Evolutionary conservation across 2,329 filamentous ascomycete species (phyloP).

Genomic region (Cryphonectria radicalis): DNA sequence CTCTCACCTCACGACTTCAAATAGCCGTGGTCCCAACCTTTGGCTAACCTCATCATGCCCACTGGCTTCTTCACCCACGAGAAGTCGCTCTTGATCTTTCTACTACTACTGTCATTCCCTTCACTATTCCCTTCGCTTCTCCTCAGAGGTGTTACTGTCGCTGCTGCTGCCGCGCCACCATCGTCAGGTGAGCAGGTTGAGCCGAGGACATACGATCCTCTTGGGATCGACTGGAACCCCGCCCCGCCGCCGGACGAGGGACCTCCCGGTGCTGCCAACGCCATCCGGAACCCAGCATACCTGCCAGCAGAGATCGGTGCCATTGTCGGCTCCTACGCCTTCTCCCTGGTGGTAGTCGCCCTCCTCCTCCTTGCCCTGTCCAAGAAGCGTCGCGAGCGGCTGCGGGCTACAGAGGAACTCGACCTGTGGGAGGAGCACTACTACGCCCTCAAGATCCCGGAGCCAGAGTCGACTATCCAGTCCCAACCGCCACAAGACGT

Average conservation of each 20-base stretch:
- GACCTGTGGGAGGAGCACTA: slow-evolving; percentile 34
- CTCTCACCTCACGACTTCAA: slow-evolving; percentile 19
- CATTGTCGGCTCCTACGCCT: slow-evolving; percentile 81
- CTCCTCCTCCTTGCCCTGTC: slow-evolving; percentile 65
- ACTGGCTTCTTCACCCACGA: slow-evolving; percentile 12
- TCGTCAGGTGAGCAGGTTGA: slow-evolving; percentile 31
- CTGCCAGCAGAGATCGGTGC: slow-evolving; percentile 83
- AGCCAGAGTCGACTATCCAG: slow-evolving; percentile 21
- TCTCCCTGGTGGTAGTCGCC: slow-evolving; percentile 76
- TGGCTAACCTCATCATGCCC: slow-evolving; percentile 26
- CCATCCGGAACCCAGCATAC: slow-evolving; percentile 63
- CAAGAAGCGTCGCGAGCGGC: slow-evolving; percentile 57
- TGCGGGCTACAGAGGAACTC: slow-evolving; percentile 57
- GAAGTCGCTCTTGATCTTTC: slow-evolving; percentile 10
- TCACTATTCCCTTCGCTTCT: slow-evolving; percentile 31
- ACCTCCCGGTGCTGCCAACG: slow-evolving; percentile 60
- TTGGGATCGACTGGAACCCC: slow-evolving; percentile 58
- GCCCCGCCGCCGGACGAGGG: slow-evolving; percentile 65
- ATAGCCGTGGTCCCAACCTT: slow-evolving; percentile 24
- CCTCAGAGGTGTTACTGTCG: slow-evolving; percentile 36
- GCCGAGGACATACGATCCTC: slow-evolving; percentile 38
- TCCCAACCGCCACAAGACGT: neutral
- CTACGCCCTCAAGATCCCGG: slow-evolving; percentile 28
- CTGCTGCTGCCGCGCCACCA: slow-evolving; percentile 36
- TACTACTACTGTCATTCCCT: slow-evolving; percentile 21